Evolutionary conservation across 2,329 filamentous ascomycete genomes (phyloP).

Genomic region (Chalaropsis thielavioides): DNA sequence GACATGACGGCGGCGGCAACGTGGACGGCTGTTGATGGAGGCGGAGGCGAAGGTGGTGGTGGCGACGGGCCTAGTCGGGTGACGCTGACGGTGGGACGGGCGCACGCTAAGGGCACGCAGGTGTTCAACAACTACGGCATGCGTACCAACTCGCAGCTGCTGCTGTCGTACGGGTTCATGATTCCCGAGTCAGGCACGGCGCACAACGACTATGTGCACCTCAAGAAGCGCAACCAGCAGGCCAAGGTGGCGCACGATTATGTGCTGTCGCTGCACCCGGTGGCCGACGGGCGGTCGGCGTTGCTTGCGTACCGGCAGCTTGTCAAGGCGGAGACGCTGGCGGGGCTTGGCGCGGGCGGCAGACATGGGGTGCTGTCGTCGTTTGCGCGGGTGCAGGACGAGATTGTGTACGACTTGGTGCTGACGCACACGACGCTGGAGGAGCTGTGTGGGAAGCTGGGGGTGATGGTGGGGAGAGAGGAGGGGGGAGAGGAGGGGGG

Average conservation of each 20-base stretch:
- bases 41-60: slow-evolving; percentile 12
- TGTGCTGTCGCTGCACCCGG: slow-evolving; percentile 38
- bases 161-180: slow-evolving; percentile 50
- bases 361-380: slow-evolving; percentile 18
- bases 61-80: slow-evolving; percentile 23
- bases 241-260: slow-evolving; percentile 28
- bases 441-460: slow-evolving; percentile 6
- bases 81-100: slow-evolving; percentile 29
- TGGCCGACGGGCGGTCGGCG: slow-evolving; percentile 34
- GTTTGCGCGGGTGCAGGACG: slow-evolving; percentile 39
- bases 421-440: slow-evolving; percentile 24
- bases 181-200: slow-evolving; percentile 33
- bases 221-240: slow-evolving; percentile 31
- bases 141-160: slow-evolving; percentile 59
- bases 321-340: background rate
- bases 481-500: background rate
- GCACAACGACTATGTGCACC: slow-evolving; percentile 47
- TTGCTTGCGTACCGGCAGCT: slow-evolving; percentile 21
- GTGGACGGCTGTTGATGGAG: slow-evolving; percentile 23
- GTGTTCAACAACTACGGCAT: slow-evolving; percentile 58
- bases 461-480: background rate
- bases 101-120: slow-evolving; percentile 38
- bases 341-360: slow-evolving; percentile 27
- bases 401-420: slow-evolving; percentile 38
- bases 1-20: slow-evolving; percentile 46